Evolutionary conservation across 306 rosid genomes (phyloP).

Genomic region (Urtica urens): DNA sequence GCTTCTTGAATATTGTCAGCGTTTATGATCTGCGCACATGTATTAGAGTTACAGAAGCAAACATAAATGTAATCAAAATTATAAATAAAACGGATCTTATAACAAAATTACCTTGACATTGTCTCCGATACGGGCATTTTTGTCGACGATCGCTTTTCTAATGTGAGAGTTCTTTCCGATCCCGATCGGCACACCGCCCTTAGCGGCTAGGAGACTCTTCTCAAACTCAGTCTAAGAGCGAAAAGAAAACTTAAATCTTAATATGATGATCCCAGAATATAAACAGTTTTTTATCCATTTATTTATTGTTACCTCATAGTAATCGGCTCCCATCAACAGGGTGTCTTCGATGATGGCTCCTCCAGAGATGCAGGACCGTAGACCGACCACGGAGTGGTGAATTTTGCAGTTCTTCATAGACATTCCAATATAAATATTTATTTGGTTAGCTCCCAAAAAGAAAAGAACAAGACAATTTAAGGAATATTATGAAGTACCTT

Average conservation of each 20-base stretch:
- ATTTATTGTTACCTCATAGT: conserved; percentile 63
- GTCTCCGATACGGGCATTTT: conserved; percentile 92
- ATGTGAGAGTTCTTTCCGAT: conserved; percentile 80
- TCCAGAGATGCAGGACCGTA: conserved; percentile 87
- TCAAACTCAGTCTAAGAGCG: conserved; percentile 69
- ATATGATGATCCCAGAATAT: conserved; percentile 1
- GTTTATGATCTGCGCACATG: conserved; percentile 88
- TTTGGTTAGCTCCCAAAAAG: no score
- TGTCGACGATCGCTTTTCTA: conserved; percentile 91
- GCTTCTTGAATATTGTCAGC: conserved; percentile 81
- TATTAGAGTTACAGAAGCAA: no score
- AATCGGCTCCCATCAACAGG: conserved; percentile 94
- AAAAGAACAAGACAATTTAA: no score
- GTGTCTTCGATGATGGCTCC: conserved; percentile 95
- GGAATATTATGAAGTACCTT: conserved; percentile 36
- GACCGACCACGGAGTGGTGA: conserved; percentile 86
- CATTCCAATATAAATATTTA: no score
- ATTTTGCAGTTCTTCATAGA: conserved; percentile 80
- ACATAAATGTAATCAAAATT: no score
- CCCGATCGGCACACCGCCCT: conserved; percentile 86
- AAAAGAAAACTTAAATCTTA: neutral
- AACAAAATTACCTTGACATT: conserved; percentile 76
- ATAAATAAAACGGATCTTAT: no score
- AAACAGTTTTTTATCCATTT: no score
- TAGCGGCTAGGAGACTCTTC: conserved; percentile 67